These are phyloP conservation scores for Agaricus subrufescens DNA, from an alignment of 768 basidiomycete genomes.

Conservation along the genomic window DNA sequence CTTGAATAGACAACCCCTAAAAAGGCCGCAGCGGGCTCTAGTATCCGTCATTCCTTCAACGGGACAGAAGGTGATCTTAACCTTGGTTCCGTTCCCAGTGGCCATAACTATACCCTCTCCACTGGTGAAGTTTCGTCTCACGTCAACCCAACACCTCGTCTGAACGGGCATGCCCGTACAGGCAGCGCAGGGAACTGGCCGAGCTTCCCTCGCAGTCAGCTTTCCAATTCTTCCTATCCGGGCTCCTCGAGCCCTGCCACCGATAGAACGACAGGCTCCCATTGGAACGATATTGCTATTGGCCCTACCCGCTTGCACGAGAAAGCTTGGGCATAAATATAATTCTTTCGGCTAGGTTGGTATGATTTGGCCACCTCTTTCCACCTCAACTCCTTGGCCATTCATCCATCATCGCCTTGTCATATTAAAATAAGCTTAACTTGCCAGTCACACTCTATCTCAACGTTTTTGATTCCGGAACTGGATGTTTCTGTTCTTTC, in stretches of 20 bases:
- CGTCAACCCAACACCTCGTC: slow-evolving; percentile 28
- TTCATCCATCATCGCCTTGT: neutral
- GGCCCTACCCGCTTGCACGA: slow-evolving; percentile 45
- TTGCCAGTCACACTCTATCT: slow-evolving; percentile 3
- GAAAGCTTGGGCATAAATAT: slow-evolving; percentile 51
- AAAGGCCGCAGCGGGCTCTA: slow-evolving; percentile 45
- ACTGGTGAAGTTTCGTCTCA: slow-evolving; percentile 10
- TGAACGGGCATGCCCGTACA: slow-evolving; percentile 66
- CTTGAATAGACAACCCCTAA: slow-evolving; percentile 36
- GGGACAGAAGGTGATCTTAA: slow-evolving; percentile 63
- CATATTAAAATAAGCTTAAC: slow-evolving; percentile 1
- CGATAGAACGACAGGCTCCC: slow-evolving; percentile 50
- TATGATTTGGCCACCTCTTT: neutral
- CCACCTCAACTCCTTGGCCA: neutral
- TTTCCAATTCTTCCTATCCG: slow-evolving; percentile 46
- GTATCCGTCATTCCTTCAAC: slow-evolving; percentile 70
- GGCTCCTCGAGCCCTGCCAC: slow-evolving; percentile 49
- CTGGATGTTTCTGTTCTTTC: neutral
- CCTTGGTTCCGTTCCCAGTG: slow-evolving; percentile 52
- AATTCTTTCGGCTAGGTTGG: neutral
- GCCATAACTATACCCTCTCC: slow-evolving; percentile 24
- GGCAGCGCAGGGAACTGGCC: slow-evolving; percentile 84
- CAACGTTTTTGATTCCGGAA: slow-evolving; percentile 3
- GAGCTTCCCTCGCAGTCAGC: slow-evolving; percentile 50
- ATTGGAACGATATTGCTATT: slow-evolving; percentile 56